Evolutionary conservation across 306 rosid genomes (phyloP), one percentile per base, ranked within the genome.

Genomic region (Vigna reflexopilosa): DNA sequence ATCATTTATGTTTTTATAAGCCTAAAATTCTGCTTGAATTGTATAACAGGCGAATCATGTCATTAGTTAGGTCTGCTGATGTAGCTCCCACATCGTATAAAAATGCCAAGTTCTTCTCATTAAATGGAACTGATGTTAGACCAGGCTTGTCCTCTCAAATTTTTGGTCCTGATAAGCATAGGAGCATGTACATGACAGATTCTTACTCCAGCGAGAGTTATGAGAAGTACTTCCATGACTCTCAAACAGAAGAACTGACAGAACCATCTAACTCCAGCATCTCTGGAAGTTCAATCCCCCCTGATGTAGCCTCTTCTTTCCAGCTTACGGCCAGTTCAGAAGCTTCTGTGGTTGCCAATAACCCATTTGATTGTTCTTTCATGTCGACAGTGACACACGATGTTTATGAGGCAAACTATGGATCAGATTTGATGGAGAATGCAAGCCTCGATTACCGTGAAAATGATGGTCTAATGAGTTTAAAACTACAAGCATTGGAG

Each of bases 401-500:
- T 80, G 83, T 65, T 28, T 73, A 81, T 80, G 88, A 54, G 45
- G 71, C 89, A 50, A 85, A 80, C 59, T 83, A 76, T 3, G 86
- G 81, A 59, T 84, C 89, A 16, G 91, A 86, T 82, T 82, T 75
- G 82, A 76, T 91, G 48, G 93, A 95, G 74, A 88, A 78, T 74
- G 86, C 76, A 64, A 87, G 88, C 83, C 86, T 84, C 4, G 96
- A 81, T 77, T 77, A 77, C 4, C 70, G 75, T 51, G 87, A 84
- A 63, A 79, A 71, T 64, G 91, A 85, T 69, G 86, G 75, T 77
- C 80, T 67, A 81, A 86, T 93, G 97, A 92, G 87, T 85, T 75
- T 79, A 81, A 95, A 89, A 82, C 90, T 95, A 67, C 93, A 87
- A 81, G 98, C 93, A 84, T 63, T 93, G 83, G 99, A 95, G 88